These are phyloP conservation scores for Saccharomycopsis selenospora DNA, from an alignment of 805 yeast species.

Conservation along the genomic window DNA sequence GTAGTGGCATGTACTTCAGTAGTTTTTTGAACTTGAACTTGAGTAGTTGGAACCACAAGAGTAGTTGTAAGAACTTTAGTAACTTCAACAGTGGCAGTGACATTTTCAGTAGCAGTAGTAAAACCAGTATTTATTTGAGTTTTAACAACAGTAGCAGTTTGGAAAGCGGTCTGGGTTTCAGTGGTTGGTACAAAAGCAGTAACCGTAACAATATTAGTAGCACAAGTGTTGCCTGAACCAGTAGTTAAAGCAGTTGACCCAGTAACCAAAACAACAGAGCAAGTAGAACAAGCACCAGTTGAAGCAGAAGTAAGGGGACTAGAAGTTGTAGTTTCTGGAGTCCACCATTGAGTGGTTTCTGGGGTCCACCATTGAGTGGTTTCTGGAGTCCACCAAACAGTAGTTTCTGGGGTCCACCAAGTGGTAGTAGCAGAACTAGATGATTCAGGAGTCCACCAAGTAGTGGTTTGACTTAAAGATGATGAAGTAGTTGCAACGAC, in stretches of 20 bases:
- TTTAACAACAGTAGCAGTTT: constrained; percentile 1
- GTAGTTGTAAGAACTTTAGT: neutral
- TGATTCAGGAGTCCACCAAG: constrained; percentile 3
- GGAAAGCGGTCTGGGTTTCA: neutral
- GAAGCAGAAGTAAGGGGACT: constrained; percentile 12
- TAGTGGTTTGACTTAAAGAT: constrained; percentile 2
- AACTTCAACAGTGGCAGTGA: neutral
- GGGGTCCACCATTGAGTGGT: constrained; percentile 19
- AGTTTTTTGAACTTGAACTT: neutral
- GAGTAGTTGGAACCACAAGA: neutral
- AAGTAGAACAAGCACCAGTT: too few species aligned
- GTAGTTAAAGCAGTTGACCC: too few species aligned
- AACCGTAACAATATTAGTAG: neutral
- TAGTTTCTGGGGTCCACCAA: constrained; percentile 16
- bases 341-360: constrained; percentile 18
- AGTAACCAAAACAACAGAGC: too few species aligned
- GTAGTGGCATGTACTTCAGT: neutral
- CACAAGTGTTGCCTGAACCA: neutral
- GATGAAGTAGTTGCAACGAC: neutral
- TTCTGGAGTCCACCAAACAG: constrained; percentile 24
- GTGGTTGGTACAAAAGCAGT: constrained; percentile 1
- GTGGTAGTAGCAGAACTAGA: constrained; percentile 4
- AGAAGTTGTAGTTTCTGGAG: constrained; percentile 17
- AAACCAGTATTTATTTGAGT: neutral
- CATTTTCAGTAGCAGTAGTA: neutral